Percentiles rank a stretch among this genome's conserved stretches.
Evolutionary conservation across 2,329 filamentous ascomycete genomes (phyloP).

Genomic region (Colletotrichum sansevieriae): DNA sequence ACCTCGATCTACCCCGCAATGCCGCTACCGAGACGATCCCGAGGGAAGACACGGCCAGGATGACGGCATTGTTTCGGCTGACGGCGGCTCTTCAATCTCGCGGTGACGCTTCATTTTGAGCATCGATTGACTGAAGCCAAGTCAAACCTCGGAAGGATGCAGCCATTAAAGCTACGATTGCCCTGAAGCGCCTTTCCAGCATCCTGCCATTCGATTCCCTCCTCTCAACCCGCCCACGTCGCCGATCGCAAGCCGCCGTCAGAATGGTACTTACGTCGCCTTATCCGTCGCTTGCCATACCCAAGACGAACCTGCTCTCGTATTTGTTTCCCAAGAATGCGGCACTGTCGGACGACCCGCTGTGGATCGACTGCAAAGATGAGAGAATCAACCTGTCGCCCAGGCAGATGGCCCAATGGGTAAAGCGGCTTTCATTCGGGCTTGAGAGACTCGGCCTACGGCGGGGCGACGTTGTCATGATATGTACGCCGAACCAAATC

Average conservation of each 20-base stretch:
- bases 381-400: slow-evolving; percentile 59
- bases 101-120: not conserved
- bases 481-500: slow-evolving; percentile 67
- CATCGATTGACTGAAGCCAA: too few relatives aligned
- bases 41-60: slow-evolving; percentile 31
- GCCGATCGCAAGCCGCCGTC: not conserved
- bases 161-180: too few relatives aligned
- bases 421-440: slow-evolving; percentile 63
- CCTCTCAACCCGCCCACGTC: not conserved
- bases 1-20: slow-evolving; percentile 30
- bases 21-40: slow-evolving; percentile 33
- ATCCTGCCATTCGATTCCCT: not conserved
- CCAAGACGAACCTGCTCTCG: slow-evolving; percentile 58
- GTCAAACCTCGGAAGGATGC: too few relatives aligned
- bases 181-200: too few relatives aligned
- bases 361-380: slow-evolving; percentile 67
- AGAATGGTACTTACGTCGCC: slow-evolving; percentile 59
- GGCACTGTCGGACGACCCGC: slow-evolving; percentile 57
- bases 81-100: not conserved
- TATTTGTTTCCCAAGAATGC: slow-evolving; percentile 51
- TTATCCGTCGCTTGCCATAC: slow-evolving; percentile 57
- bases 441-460: slow-evolving; percentile 60
- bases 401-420: slow-evolving; percentile 62
- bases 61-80: not conserved
- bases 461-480: slow-evolving; percentile 65